Base-by-base conservation (phyloP, 495 filamentous ascomycete genomes). In the Aspergillus kassunensis region DNA sequence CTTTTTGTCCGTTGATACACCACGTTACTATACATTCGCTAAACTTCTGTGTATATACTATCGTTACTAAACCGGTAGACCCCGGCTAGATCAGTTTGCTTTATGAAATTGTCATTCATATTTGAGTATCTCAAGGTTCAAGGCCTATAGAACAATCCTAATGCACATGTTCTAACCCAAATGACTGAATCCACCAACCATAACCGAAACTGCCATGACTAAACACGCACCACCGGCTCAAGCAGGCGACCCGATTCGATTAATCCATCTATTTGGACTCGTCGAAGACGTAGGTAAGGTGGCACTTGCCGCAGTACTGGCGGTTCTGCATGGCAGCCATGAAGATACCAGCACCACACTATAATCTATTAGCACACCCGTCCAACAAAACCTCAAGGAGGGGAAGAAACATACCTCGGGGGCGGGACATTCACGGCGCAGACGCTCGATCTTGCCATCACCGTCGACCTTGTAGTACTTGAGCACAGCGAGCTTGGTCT, bases 381-480 rank as follows among this genome's bases (percentile, higher is more conserved):
- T 19, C 27, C n/a, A 11, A 31, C 19, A 60, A 50, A 66, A 55
- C 36, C 11, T 35, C 25, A 15, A 25, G 19, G 24, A 31, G 42
- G 19, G 24, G 19, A 23, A 30, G 43, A 49, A 64, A 80, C 87
- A 79, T 77, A 93, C 91, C 76, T 88, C 89, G 62, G 91, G 82
- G 57, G 83, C 80, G 52, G 95, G 93, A 79, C 93, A 98, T 82
- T 98, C 93, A 74, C 93, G 82, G 68, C 93, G 84, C 46, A 98
- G 87, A 76, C 95, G 95, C 89, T 98, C 93, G 65, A 98, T 97
- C 88, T 97, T 98, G 74, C 93, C 93, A 72, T 98, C 93, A 65
- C 86, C 87, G 71, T 97, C 95, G 62, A 98, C 93, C 85, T 98
- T 98, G 88, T 97, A 98, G 89, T 97, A 98, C 86, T 98, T 98